A percentile compares a stretch with the other conserved stretches of the same genome.
These are phyloP conservation scores for Colletotrichum karsti DNA, from an alignment of 2,329 filamentous ascomycete genomes.

Conservation along the genomic window DNA sequence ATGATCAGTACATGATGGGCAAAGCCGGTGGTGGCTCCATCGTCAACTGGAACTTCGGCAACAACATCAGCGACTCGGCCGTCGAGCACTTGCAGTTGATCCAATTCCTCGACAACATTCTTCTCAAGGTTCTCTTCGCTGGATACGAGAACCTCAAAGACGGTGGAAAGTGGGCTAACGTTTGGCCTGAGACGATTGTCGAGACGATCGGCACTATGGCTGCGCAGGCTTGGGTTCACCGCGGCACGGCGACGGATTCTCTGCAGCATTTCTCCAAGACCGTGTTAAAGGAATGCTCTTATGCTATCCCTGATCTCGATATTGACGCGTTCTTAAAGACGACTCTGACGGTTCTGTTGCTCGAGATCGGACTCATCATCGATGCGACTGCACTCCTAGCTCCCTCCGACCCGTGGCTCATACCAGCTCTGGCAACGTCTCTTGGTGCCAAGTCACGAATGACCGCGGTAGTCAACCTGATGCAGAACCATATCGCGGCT, in stretches of 20 bases:
- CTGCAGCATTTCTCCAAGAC: conserved; percentile 42
- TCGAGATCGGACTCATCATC: conserved; percentile 41
- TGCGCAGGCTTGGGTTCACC: conserved; percentile 46
- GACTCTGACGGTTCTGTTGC: conserved; percentile 34
- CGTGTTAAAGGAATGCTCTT: conserved; percentile 36
- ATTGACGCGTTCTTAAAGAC: conserved; percentile 39
- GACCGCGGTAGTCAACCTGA: conserved; percentile 46
- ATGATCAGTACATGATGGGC: conserved; percentile 37
- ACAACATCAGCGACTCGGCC: conserved; percentile 43
- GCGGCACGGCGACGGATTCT: conserved; percentile 40
- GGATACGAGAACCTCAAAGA: conserved; percentile 37
- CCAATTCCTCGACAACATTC: conserved; percentile 42
- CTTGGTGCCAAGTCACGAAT: conserved; percentile 44
- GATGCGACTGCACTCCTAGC: conserved; percentile 39
- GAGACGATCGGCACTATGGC: conserved; percentile 41
- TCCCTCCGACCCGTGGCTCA: conserved; percentile 41
- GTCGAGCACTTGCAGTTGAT: conserved; percentile 36
- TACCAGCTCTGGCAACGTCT: conserved; percentile 40
- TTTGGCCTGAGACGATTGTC: conserved; percentile 42
- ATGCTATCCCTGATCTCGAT: conserved; percentile 30
- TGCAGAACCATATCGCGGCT: conserved; percentile 44
- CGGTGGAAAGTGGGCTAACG: conserved; percentile 40
- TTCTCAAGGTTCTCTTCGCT: conserved; percentile 41
- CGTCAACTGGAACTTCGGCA: conserved; percentile 41
- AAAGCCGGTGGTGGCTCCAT: conserved; percentile 45